These are phyloP conservation scores for Aspergillus ostianus DNA, from an alignment of 495 filamentous ascomycete species.

Conservation along the genomic window DNA sequence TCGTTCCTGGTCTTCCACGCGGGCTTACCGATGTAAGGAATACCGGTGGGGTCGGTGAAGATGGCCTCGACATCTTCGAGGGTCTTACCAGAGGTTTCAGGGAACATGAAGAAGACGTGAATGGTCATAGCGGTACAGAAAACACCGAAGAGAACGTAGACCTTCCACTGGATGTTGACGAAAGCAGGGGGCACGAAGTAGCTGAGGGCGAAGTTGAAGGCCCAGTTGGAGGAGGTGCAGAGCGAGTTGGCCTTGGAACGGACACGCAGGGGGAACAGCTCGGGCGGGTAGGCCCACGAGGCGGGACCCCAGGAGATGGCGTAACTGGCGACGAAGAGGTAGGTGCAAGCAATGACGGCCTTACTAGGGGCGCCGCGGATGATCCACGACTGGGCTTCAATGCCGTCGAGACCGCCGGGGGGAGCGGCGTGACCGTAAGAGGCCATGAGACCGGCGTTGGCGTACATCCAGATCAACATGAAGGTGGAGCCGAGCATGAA, in stretches of 20 bases:
- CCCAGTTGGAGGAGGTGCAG: constrained; percentile 70
- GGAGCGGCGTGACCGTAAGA: constrained; percentile 51
- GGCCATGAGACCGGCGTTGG: constrained; percentile 69
- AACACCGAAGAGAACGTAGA: constrained; percentile 72
- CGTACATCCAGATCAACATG: constrained; percentile 67
- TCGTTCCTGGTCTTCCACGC: constrained; percentile 65
- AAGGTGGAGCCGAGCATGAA: constrained; percentile 62
- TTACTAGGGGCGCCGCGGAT: constrained; percentile 34
- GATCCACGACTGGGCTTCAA: constrained; percentile 38
- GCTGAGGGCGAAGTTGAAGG: constrained; percentile 76
- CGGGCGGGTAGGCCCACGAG: constrained; percentile 66
- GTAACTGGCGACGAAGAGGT: constrained; percentile 63
- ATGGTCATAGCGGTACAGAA: constrained; percentile 71
- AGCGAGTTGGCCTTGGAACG: constrained; percentile 71
- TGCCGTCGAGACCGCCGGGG: constrained; percentile 38
- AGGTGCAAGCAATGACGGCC: constrained; percentile 62
- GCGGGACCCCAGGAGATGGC: constrained; percentile 61
- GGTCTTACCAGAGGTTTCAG: constrained; percentile 79
- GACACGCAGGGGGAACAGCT: constrained; percentile 64
- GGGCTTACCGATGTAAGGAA: constrained; percentile 59
- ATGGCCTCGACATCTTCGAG: constrained; percentile 73
- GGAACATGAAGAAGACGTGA: constrained; percentile 80
- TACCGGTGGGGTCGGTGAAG: constrained; percentile 61
- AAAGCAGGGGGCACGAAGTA: constrained; percentile 79
- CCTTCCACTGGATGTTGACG: constrained; percentile 69